phyloP scores from a whole-genome alignment of 2,329 filamentous ascomycete species.

The Microthyrium microscopicum region DNA sequence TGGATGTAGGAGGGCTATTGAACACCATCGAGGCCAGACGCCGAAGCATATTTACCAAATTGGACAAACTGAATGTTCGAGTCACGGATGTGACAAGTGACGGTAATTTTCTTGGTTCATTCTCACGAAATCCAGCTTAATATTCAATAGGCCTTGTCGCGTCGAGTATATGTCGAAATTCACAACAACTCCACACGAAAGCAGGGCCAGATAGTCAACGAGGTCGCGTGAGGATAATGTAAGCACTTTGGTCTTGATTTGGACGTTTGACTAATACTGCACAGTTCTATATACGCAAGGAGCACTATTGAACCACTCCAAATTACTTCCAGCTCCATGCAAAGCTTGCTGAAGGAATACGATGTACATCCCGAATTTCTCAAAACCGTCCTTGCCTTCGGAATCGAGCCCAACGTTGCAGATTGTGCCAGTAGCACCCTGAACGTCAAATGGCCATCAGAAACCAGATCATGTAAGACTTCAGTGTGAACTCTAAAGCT shows the following conservation, averaged over 20 bases:
- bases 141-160: too few relatives aligned
- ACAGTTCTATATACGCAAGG: slow-evolving; percentile 1
- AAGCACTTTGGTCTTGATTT: too few relatives aligned
- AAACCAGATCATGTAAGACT: too few relatives aligned
- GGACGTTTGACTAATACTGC: too few relatives aligned
- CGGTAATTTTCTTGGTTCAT: background rate
- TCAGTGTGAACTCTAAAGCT: too few relatives aligned
- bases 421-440: background rate
- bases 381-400: background rate
- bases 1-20: too few relatives aligned
- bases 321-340: background rate
- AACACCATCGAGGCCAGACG: too few relatives aligned
- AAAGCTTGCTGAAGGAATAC: background rate
- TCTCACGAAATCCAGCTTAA: background rate
- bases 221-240: too few relatives aligned
- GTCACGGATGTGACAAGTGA: background rate
- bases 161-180: too few relatives aligned
- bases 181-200: too few relatives aligned
- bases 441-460: background rate
- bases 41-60: too few relatives aligned
- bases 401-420: background rate
- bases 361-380: background rate
- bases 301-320: background rate
- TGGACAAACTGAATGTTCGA: background rate
- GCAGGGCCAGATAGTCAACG: background rate